Base-by-base conservation (phyloP, 108 stramenopile genomes). In the Pelagomonas calceolata region DNA sequence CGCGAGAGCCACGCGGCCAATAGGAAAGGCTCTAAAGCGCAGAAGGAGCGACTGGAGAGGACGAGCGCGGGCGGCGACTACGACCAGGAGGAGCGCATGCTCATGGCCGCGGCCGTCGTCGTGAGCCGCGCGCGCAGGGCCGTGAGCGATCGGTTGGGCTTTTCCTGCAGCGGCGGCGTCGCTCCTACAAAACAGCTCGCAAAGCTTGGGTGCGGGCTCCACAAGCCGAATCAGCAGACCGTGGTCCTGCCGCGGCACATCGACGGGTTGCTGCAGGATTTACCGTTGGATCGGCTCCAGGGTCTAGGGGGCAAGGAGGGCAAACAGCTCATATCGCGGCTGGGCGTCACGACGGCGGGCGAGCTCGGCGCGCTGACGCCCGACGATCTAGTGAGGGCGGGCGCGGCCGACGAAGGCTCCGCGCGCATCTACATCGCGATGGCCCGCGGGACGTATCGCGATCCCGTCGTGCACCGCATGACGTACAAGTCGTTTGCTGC, bases 221-320 rank as follows among this genome's bases (percentile, higher is more conserved):
- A 88, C 70, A 88, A 88, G 71, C 87, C 85, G 36, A 85, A 85
- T 79, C 78, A 77, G 26, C 85, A 85, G 79, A 84, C 85, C 17
- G 67, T 87, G 12, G 76, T 86, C 9, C 39, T 43, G 39, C 39
- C 9, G 39, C 39, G 39, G 9, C 39, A 43, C 39, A 12, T 15
- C 78, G 75, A 29, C 14, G n/a, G 64, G 65, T 44, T 81, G 64
- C 64, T 81, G 34, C 43, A 30, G 17, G 35, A 36, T 17, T 63
- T 81, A 0, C 80, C 80, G 5, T 63, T 75, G 18, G 68, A 69
- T 17, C 63, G 71, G 67, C 43, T 81, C 4, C 43, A 72, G 69
- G 80, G 80, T 34, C 79, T 79, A 46, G 80, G 80, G 17, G 80
- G 80, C 30, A 75, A 81, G 65, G 46, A 79, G 18, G 80, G 80